Percentiles rank a stretch among this genome's conserved stretches.
These are phyloP conservation scores for Calendula officinalis DNA, from an alignment of 129 eudicot species.

Conservation along the genomic window DNA sequence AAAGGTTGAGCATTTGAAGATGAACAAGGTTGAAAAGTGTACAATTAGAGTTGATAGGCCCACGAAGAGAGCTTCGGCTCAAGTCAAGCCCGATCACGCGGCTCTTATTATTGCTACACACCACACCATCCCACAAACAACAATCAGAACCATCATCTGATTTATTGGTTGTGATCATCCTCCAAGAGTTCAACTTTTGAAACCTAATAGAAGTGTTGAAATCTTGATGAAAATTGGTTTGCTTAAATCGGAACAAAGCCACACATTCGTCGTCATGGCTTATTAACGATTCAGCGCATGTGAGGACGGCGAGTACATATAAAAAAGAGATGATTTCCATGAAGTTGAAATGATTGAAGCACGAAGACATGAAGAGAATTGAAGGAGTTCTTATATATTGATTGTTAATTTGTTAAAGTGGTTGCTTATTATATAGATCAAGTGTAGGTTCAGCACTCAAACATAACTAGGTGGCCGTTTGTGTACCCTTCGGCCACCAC, in stretches of 20 bases:
- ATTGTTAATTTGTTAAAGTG: too few species aligned
- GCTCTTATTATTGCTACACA: not conserved
- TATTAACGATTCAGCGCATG: not conserved
- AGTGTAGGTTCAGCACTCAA: too few species aligned
- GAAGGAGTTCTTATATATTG: too few species aligned
- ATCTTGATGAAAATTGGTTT: slow-evolving; percentile 9
- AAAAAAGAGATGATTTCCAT: not conserved
- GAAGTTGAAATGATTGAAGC: not conserved
- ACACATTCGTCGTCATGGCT: slow-evolving; percentile 23
- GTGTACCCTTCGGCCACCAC: too few species aligned
- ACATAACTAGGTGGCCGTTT: too few species aligned
- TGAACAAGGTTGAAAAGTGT: slow-evolving; percentile 25
- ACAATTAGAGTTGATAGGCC: slow-evolving; percentile 17
- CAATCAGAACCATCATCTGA: slow-evolving; percentile 16
- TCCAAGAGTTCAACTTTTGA: slow-evolving; percentile 21
- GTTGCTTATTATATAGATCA: too few species aligned
- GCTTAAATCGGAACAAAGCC: slow-evolving; percentile 25
- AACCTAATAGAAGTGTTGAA: not conserved
- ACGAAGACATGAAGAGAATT: slow-evolving; percentile 15
- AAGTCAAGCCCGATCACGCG: slow-evolving; percentile 33
- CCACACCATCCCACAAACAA: slow-evolving; percentile 25
- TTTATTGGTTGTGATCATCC: slow-evolving; percentile 11
- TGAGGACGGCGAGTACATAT: not conserved
- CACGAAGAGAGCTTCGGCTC: slow-evolving; percentile 15
- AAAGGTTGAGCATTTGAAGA: slow-evolving; percentile 27